Evolutionary conservation across 192 early-diverging fungal genomes (phyloP), one percentile per base, ranked within the genome.

Genomic region (Coemansia sp.): DNA sequence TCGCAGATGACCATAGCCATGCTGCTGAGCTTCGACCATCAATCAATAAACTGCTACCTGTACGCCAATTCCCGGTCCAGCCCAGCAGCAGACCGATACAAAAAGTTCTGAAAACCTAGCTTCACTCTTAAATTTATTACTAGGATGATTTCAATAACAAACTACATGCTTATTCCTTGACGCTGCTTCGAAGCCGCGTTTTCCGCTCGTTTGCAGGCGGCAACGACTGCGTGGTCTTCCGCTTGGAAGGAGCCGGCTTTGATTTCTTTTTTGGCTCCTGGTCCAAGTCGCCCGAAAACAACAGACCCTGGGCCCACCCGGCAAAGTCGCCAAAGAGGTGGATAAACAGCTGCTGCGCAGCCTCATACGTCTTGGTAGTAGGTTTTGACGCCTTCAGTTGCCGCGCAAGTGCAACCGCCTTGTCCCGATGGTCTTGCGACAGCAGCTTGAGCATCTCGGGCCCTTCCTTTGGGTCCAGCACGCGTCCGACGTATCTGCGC

Each of bases 21-120:
- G 9, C 96, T 94, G 2, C 89, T 93, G 6, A 99, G 98, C 72
- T 96, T 92, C 83, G 94, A 94, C 0, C 88, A 94, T 67, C 82
- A 94, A 47, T 96, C 94, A 2, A 84, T 90, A n/a, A 83, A 26
- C 4, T 26, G 25, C 25, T 26, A 26, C 2, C 25, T 26, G 25
- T 4, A 26, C 25, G 25, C 25, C 25, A 26, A 26, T 4, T 26
- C 25, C 25, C 25, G 25, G 25, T 26, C 25, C 25, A 26, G 25
- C 2, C 25, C 0, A 26, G 25, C 25, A 26, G 25, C 2, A 26
- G 2, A 26, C 25, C 25, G 25, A 26, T 26, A 26, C 25, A 26
- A 26, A 26, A 26, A 26, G 25, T 26, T 0, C 25, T 4, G 4
- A 26, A 26, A 2, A 26, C 4, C 25, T 26, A 4, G 25, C 4